Conservation (phyloP, 169 alveolate genomes). For the Plasmodium adleri region DNA sequence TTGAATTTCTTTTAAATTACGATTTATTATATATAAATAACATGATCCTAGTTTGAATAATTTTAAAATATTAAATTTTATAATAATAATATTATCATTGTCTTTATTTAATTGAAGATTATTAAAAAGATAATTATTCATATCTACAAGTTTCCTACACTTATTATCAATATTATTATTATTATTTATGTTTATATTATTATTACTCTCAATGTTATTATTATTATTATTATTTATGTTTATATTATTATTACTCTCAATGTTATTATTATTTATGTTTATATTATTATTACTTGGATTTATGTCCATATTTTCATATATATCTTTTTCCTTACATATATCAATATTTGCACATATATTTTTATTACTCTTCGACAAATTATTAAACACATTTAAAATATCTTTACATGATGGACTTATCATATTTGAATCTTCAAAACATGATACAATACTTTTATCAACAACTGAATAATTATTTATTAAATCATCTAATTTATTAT, state of each 20-base stretch:
- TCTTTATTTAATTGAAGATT: neutral
- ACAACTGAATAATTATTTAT: neutral
- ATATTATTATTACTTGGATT: neutral
- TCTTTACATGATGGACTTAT: slow-evolving; percentile 7
- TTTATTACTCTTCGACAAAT: neutral
- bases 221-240: neutral
- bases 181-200: neutral
- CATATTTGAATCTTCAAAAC: neutral
- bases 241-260: neutral
- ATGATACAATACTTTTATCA: neutral
- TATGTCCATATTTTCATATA: neutral
- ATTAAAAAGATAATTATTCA: neutral
- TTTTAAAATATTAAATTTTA: slow-evolving; percentile 44
- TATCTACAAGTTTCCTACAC: too few species aligned
- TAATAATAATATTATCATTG: slow-evolving; percentile 23
- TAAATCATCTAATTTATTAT: slow-evolving; percentile 21
- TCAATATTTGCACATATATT: neutral
- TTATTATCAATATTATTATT: neutral
- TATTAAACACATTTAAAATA: slow-evolving; percentile 3
- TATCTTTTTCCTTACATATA: neutral
- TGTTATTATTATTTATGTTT: neutral
- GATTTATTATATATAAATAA: slow-evolving; percentile 51
- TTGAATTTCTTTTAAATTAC: slow-evolving; percentile 59
- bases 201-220: neutral
- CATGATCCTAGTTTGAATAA: slow-evolving; percentile 50